Base-by-base conservation (phyloP, 352 stramenopile species). In the Pythium vanterpoolii region DNA sequence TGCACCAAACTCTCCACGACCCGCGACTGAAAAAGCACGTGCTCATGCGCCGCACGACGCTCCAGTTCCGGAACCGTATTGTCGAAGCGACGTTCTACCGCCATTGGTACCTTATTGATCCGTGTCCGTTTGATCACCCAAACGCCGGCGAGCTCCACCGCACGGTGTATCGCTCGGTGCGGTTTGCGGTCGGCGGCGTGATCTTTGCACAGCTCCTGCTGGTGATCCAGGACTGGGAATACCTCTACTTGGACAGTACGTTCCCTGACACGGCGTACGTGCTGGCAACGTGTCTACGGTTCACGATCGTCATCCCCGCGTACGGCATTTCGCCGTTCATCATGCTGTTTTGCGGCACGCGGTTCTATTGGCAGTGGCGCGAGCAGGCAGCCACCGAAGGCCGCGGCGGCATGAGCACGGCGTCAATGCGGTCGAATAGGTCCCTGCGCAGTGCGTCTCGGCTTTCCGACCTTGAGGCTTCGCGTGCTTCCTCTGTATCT, bases 41-140 rank as follows among this genome's bases (percentile, higher is more conserved):
- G 1, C 62, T 79, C 8, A 63, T 79, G 61, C 55, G 64, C 1
- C 60, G 60, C 14, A 49, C 40, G 26, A 70, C 69, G 11, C 66
- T 78, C 21, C 75, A 75, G 44, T 82, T 82, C 56, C 66, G 66
- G 40, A 66, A 82, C 57, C 24, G 21, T 4, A 51, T 62, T 7
- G 62, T 82, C 13, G 73, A 82, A 49, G 68, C 69, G 11, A 54
- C 69, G 10, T 82, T 82, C 53, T 77, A 77, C 36, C 58, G 70
- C 1, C 64, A 73, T 26, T 82, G 73, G 71, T 82, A 82, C 44
- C 48, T 82, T 21, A 69, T 82, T 21, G 68, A 82, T 34, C 53
- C 66, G 16, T 72, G 51, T 27, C 73, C 73, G 16, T 82, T 82
- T 30, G 68, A 82, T 40, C 71, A 82, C 26, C 64, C 64, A 6